Percentiles rank a stretch among this genome's conserved stretches.
These are phyloP conservation scores for Albugo laibachii DNA, from an alignment of 352 stramenopile genomes.

Conservation along the genomic window DNA sequence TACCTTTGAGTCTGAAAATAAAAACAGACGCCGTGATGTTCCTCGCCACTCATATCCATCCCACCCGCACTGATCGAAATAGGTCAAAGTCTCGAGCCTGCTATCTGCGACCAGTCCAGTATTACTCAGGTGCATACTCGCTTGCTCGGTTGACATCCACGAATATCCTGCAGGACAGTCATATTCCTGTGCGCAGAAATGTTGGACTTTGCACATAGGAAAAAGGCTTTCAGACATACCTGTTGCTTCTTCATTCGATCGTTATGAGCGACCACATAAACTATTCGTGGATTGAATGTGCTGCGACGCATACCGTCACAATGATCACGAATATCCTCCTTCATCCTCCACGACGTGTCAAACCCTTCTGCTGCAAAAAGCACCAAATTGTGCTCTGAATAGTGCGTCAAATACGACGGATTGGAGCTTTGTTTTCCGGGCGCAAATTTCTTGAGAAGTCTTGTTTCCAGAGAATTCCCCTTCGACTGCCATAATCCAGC, in stretches of 20 bases:
- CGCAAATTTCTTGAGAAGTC: slow-evolving; percentile 43
- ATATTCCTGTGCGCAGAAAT: slow-evolving; percentile 22
- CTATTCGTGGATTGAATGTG: slow-evolving; percentile 24
- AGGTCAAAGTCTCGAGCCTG: slow-evolving; percentile 27
- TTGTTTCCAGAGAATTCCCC: slow-evolving; percentile 33
- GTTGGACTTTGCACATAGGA: neutral
- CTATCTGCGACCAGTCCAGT: slow-evolving; percentile 11
- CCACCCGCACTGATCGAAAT: slow-evolving; percentile 80
- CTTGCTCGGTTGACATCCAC: slow-evolving; percentile 73
- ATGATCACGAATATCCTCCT: slow-evolving; percentile 17
- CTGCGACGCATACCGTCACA: slow-evolving; percentile 56
- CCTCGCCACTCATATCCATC: slow-evolving; percentile 48
- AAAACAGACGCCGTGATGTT: slow-evolving; percentile 38
- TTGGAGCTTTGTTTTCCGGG: slow-evolving; percentile 13
- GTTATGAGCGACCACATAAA: slow-evolving; percentile 44
- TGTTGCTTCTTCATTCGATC: slow-evolving; percentile 38
- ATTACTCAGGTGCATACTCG: slow-evolving; percentile 14
- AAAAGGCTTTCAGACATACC: slow-evolving; percentile 7
- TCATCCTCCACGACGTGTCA: slow-evolving; percentile 40
- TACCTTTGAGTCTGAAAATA: slow-evolving; percentile 66
- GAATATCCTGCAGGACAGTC: slow-evolving; percentile 68
- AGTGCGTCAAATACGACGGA: slow-evolving; percentile 18
- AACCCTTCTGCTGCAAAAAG: slow-evolving; percentile 69
- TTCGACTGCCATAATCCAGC: slow-evolving; percentile 69
- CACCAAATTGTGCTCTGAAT: slow-evolving; percentile 33